Evolutionary conservation across 352 stramenopile species (phyloP), one percentile per base, ranked within the genome.

Genomic region (Globisporangium nagaii): DNA sequence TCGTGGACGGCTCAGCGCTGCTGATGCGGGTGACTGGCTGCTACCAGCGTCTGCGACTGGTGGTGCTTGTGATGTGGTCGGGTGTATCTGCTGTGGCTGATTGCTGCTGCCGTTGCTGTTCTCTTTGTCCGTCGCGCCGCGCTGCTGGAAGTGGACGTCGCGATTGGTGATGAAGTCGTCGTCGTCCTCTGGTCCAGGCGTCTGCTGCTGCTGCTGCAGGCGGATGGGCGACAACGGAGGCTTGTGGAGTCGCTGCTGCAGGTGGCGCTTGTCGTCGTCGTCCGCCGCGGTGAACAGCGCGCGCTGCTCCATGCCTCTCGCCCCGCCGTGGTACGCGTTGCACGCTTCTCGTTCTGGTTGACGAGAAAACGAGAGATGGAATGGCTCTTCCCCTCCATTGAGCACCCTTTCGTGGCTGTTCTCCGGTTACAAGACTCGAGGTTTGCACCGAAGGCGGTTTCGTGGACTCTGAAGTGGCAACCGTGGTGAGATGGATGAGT

Each of bases 151-250:
- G n/a, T 34, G 42, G 42, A 36, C 17, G 17, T 48, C 42, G 25
- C 25, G 28, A 25, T n/a, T 9, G 15, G 28, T 35, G 25, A 32
- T 31, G 17, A 25, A 36, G 25, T 54, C 47, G 22, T 54, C 34
- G 19, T 54, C 47, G 47, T 45, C 47, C 35, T 54, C 47, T 17
- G 47, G 47, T 25, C 47, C 34, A 15, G 45, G n/a, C 2, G 32
- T n/a, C 4, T 43, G 22, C 25, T 2, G 24, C 25, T 2, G 24
- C 25, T 39, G 24, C 0, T 41, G 36, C 15, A 20, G 2, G 34
- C 15, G n/a, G 7, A 54, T 27, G 22, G 47, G 47, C 24, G 47
- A 36, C 24, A 42, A 22, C 22, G 34, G 47, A 32, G 24, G 47
- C 24, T 54, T 54, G 34, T 54, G 15, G 13, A 54, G 36, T 6